Evolutionary conservation across 352 stramenopile genomes (phyloP).

Genomic region (Globisporangium parvum): DNA sequence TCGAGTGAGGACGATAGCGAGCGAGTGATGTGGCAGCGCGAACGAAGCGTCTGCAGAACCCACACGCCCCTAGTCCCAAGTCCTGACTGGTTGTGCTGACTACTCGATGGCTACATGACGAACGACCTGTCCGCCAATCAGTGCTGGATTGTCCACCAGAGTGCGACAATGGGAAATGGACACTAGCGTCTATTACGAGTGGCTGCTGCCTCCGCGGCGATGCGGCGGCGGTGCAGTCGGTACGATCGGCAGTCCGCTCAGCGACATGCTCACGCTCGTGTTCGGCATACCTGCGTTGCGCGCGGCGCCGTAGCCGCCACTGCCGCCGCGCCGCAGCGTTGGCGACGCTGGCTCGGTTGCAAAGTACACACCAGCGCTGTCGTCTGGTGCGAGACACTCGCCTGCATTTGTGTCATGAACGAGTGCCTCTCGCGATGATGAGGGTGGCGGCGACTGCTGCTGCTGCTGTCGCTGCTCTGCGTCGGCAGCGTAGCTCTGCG

Average conservation of each 20-base stretch:
- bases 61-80: no score
- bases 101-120: no score
- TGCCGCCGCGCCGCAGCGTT: conserved; percentile 2
- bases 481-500: conserved; percentile 35
- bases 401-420: not conserved
- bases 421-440: conserved; percentile 2
- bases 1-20: not conserved
- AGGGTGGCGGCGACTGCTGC: conserved; percentile 1
- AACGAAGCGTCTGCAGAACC: not conserved
- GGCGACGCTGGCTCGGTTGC: conserved; percentile 31
- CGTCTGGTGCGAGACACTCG: conserved; percentile 13
- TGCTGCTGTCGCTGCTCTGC: not conserved
- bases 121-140: no score
- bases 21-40: not conserved
- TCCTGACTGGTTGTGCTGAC: not conserved
- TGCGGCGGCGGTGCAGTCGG: conserved; percentile 17
- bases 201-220: not conserved
- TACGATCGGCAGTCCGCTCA: conserved; percentile 42
- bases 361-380: conserved; percentile 38
- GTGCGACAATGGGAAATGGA: no score
- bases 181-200: not conserved
- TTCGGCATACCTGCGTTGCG: not conserved
- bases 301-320: not conserved
- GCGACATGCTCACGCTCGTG: conserved; percentile 44
- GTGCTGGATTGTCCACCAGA: no score